Evolutionary conservation across 306 rosid genomes (phyloP).

Genomic region (Arachis stenosperma): DNA sequence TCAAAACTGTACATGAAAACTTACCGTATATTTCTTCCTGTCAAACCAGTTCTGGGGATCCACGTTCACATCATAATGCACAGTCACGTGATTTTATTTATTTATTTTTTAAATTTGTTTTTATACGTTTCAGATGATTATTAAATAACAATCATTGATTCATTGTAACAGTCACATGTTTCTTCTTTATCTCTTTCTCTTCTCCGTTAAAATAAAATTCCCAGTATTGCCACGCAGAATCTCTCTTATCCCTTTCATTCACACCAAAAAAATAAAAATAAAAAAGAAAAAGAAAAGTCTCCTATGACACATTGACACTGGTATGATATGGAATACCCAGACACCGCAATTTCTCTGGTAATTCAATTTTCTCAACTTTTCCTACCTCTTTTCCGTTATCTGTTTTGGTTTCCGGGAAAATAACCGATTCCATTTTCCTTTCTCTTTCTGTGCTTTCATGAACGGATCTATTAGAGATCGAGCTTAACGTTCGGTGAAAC

Average conservation of each 20-base stretch:
- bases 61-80: too few relatives aligned
- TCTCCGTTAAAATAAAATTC: too few relatives aligned
- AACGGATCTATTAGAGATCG: slow-evolving; percentile 40
- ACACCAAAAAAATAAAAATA: not conserved
- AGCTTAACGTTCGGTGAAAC: slow-evolving; percentile 51
- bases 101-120: too few relatives aligned
- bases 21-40: too few relatives aligned
- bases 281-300: not conserved
- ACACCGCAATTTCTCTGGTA: slow-evolving; percentile 22
- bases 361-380: not conserved
- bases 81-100: too few relatives aligned
- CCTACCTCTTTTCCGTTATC: not conserved
- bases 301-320: not conserved
- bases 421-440: not conserved
- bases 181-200: too few relatives aligned
- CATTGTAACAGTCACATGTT: too few relatives aligned
- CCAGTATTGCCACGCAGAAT: too few relatives aligned
- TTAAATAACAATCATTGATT: too few relatives aligned
- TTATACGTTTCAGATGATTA: too few relatives aligned
- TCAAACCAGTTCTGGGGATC: too few relatives aligned
- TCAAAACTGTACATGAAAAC: too few relatives aligned
- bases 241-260: not conserved
- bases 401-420: slow-evolving; percentile 7
- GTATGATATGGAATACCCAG: slow-evolving; percentile 12
- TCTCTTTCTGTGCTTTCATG: not conserved